A percentile compares a stretch with the other conserved stretches of the same genome.
These are phyloP conservation scores for Hyparrhenia diplandra DNA, from an alignment of 176 grass and related monocot species.

Conservation along the genomic window DNA sequence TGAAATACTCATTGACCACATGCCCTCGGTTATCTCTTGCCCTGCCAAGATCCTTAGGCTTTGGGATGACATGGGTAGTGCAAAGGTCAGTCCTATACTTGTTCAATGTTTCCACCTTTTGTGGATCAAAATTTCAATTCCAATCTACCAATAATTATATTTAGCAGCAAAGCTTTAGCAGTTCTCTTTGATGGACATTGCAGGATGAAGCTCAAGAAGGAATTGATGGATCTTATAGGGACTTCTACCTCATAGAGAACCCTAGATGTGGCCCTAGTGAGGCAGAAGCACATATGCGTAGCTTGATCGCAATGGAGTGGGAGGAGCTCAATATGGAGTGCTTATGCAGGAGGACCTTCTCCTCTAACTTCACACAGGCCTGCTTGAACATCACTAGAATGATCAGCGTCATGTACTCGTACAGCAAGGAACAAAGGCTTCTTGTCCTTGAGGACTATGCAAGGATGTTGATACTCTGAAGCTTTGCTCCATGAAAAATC, in stretches of 20 bases:
- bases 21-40: slow-evolving; percentile 21
- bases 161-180: neutral
- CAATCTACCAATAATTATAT: neutral
- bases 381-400: slow-evolving; percentile 52
- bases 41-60: slow-evolving; percentile 55
- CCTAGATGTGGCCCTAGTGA: neutral
- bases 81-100: slow-evolving; percentile 14
- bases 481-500: too few relatives aligned
- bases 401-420: slow-evolving; percentile 62
- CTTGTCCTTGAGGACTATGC: slow-evolving; percentile 41
- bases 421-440: slow-evolving; percentile 25
- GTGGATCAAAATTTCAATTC: neutral
- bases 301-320: slow-evolving; percentile 49
- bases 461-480: neutral
- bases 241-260: slow-evolving; percentile 59
- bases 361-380: neutral
- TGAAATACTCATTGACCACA: neutral
- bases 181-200: neutral
- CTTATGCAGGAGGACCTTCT: slow-evolving; percentile 20
- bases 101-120: neutral
- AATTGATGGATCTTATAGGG: slow-evolving; percentile 56
- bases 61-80: slow-evolving; percentile 65
- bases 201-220: slow-evolving; percentile 68
- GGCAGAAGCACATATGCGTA: slow-evolving; percentile 32
- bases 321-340: slow-evolving; percentile 61